Evolutionary conservation across 305 asterid genomes (phyloP).

Genomic region (Fraxinus albicans): DNA sequence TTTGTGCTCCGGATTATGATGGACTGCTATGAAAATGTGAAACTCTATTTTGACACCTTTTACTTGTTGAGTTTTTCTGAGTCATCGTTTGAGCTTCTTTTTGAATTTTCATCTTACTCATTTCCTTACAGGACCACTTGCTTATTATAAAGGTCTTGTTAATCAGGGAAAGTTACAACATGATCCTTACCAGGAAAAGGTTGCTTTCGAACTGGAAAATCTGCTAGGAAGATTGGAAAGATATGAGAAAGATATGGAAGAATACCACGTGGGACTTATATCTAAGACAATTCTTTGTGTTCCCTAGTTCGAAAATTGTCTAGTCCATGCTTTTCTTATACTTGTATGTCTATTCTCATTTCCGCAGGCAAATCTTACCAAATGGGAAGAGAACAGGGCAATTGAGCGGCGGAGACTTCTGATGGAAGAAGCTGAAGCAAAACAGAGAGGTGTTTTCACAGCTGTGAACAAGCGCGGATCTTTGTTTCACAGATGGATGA

Average conservation of each 20-base stretch:
- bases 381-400: slow-evolving; percentile 82
- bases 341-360: slow-evolving; percentile 18
- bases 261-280: slow-evolving; percentile 60
- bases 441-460: slow-evolving; percentile 51
- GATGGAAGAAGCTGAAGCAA: slow-evolving; percentile 74
- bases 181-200: slow-evolving; percentile 85
- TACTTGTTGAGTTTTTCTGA: not conserved
- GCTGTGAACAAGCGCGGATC: slow-evolving; percentile 47
- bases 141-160: slow-evolving; percentile 73
- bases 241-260: slow-evolving; percentile 89
- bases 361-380: slow-evolving; percentile 59
- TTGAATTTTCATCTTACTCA: slow-evolving; percentile 24
- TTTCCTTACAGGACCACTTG: slow-evolving; percentile 65
- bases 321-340: slow-evolving; percentile 20
- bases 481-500: slow-evolving; percentile 68
- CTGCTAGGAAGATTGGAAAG: slow-evolving; percentile 72
- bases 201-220: slow-evolving; percentile 73
- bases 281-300: slow-evolving; percentile 8
- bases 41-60: not conserved
- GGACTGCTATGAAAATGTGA: not conserved
- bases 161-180: slow-evolving; percentile 78
- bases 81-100: slow-evolving; percentile 7
- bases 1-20: not conserved
- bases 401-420: slow-evolving; percentile 65
- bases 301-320: slow-evolving; percentile 8